Evolutionary conservation across 345 rosid species (phyloP), one percentile per base, ranked within the genome.

Genomic region (Populus nigra): DNA sequence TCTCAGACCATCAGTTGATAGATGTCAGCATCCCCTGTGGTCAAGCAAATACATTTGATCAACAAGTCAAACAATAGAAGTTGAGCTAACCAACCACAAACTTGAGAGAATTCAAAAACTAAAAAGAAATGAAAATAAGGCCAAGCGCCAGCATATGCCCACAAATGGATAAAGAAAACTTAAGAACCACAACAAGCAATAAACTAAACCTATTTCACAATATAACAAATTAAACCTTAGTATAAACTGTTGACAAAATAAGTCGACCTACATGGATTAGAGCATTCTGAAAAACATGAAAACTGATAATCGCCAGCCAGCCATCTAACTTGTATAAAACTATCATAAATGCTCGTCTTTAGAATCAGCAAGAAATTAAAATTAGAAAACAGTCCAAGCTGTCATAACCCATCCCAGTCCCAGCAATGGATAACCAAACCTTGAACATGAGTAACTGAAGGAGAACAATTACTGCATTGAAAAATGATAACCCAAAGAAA

Each of bases 401-500:
- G 25, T 45, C 18, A 25, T 31, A 65, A 27, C 68, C 68, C 36
- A 65, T 65, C 36, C 3, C 47, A 41, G 47, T 43, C 47, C 47
- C 47, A 43, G 1, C 39, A 31, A 31, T 17, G 36, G 7, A 65
- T 31, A 31, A n/a, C 59, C 22, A 53, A 63, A 63, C 17, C 29
- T 63, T 1, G 20, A 68, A 68, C 8, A 15, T 15, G 16, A 39
- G 15, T 1, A 47, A 20, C n/a, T n/a, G 62, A 41, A 81, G 69
- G n/a, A 35, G 5, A 78, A 49, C 57, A 71, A 25, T 69, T 73
- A 59, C 49, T 23, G 10, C 18, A 55, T 65, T 49, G 23, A 33
- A 55, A 12, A 5, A 70, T 25, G 16, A 36, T 43, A 49, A 38
- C 49, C 55, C 47, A 47, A 13, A 81, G 78, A 68, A 53, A 75